These are phyloP conservation scores for Trichoderma parareesei DNA, from an alignment of 495 filamentous ascomycete genomes.

Conservation along the genomic window DNA sequence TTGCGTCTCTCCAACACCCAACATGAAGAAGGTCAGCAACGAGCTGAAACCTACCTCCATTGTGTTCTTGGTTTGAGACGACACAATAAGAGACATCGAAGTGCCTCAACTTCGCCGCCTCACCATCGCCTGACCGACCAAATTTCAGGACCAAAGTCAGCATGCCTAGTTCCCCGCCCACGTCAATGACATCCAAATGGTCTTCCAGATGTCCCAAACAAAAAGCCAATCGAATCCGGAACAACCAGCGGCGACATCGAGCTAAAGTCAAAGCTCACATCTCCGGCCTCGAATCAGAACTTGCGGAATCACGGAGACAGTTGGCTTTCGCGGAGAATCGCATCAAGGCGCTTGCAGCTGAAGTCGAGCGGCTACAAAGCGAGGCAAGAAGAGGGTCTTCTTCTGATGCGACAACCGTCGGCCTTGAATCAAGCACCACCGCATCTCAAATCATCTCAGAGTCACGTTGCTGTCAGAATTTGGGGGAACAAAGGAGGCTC, in stretches of 20 bases:
- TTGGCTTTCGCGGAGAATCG: constrained; percentile 18
- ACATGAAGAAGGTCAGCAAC: no score
- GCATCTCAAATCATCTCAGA: not conserved
- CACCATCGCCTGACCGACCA: not conserved
- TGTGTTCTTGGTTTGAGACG: no score
- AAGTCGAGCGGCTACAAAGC: constrained; percentile 5
- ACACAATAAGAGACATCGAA: no score
- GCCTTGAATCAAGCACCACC: not conserved
- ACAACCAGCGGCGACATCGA: constrained; percentile 27
- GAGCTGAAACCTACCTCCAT: no score
- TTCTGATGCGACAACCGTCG: not conserved
- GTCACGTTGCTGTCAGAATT: not conserved
- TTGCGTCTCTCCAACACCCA: not conserved
- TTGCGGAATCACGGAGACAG: constrained; percentile 13
- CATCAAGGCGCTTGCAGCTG: constrained; percentile 17
- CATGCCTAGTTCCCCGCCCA: not conserved
- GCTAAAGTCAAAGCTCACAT: constrained; percentile 22
- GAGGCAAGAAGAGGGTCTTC: not conserved
- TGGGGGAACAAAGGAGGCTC: not conserved
- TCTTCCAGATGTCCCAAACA: not conserved
- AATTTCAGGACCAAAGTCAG: not conserved
- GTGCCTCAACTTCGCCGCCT: not conserved
- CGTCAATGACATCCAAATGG: constrained; percentile 1
- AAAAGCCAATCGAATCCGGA: not conserved
- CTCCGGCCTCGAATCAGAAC: constrained; percentile 18